Evolutionary conservation across 306 rosid genomes (phyloP).

Genomic region (Canavalia ensiformis): DNA sequence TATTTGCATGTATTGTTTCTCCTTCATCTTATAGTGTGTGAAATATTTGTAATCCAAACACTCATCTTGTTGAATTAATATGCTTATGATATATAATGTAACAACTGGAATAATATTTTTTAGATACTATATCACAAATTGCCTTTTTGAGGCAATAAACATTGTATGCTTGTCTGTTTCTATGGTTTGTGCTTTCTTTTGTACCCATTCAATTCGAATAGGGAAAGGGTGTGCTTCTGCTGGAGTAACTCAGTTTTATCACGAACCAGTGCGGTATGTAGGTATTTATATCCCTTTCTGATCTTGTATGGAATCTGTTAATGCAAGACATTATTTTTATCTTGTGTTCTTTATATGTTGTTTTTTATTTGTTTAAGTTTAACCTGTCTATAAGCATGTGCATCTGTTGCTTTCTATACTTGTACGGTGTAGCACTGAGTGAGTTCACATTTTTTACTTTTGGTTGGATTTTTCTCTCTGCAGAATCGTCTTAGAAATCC

Average conservation of each 20-base stretch:
- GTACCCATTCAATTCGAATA: conserved; percentile 82
- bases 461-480: conserved; percentile 51
- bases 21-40: background rate
- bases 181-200: conserved; percentile 68
- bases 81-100: conserved; percentile 27
- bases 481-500: conserved; percentile 90
- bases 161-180: conserved; percentile 55
- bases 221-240: conserved; percentile 96
- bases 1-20: conserved; percentile 25
- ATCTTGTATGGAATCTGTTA: conserved; percentile 62
- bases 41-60: conserved; percentile 13
- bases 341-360: conserved; percentile 38
- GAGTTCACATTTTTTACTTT: conserved; percentile 59
- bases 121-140: conserved; percentile 49
- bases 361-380: conserved; percentile 14
- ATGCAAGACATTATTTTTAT: conserved; percentile 46
- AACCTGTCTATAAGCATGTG: conserved; percentile 44
- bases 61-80: conserved; percentile 13
- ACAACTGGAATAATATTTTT: conserved; percentile 22
- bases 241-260: conserved; percentile 91
- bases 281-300: conserved; percentile 76
- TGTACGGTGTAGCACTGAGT: conserved; percentile 29
- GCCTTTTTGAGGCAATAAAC: conserved; percentile 55
- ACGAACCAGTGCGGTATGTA: conserved; percentile 89
- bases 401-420: conserved; percentile 45